Percentiles rank a stretch among this genome's conserved stretches.
These are phyloP conservation scores for Sugiyamaella paludigena DNA, from an alignment of 1,139 yeast species.

Conservation along the genomic window DNA sequence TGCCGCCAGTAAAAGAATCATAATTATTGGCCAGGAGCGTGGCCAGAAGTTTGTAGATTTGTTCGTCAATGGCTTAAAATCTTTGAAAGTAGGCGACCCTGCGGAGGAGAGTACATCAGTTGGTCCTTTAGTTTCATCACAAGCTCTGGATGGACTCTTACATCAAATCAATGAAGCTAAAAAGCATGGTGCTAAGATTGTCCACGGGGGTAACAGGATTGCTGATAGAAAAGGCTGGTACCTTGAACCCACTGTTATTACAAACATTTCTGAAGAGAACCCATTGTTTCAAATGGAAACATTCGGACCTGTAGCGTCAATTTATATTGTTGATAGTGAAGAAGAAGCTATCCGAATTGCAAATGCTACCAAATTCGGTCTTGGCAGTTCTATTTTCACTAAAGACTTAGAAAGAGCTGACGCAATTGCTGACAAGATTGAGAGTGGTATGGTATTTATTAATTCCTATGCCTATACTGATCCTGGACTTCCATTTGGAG, in stretches of 20 bases:
- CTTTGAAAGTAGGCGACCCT: slow-evolving; percentile 61
- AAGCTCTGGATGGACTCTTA: slow-evolving; percentile 71
- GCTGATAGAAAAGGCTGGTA: slow-evolving; percentile 56
- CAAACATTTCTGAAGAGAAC: slow-evolving; percentile 60
- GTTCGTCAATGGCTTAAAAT: slow-evolving; percentile 49
- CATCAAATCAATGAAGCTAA: slow-evolving; percentile 69
- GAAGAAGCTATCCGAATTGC: slow-evolving; percentile 70
- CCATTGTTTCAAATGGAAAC: slow-evolving; percentile 66
- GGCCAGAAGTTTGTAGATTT: slow-evolving; percentile 49
- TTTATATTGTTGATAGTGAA: slow-evolving; percentile 62
- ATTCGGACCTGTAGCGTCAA: slow-evolving; percentile 81
- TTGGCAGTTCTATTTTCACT: slow-evolving; percentile 80
- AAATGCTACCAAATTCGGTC: slow-evolving; percentile 70
- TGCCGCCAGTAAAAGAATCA: slow-evolving; percentile 79
- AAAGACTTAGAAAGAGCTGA: slow-evolving; percentile 54
- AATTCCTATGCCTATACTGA: slow-evolving; percentile 79
- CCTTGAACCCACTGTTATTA: slow-evolving; percentile 66
- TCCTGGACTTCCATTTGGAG: slow-evolving; percentile 74
- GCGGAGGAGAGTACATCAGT: slow-evolving; percentile 67
- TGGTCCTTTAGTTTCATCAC: slow-evolving; percentile 80
- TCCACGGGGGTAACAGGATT: slow-evolving; percentile 69
- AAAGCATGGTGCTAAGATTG: slow-evolving; percentile 67
- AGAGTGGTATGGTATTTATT: slow-evolving; percentile 79
- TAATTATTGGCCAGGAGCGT: slow-evolving; percentile 66
- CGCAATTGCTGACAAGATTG: slow-evolving; percentile 56